Conservation (phyloP, 2,329 filamentous ascomycete genomes). For the Apiospora arundinis region DNA sequence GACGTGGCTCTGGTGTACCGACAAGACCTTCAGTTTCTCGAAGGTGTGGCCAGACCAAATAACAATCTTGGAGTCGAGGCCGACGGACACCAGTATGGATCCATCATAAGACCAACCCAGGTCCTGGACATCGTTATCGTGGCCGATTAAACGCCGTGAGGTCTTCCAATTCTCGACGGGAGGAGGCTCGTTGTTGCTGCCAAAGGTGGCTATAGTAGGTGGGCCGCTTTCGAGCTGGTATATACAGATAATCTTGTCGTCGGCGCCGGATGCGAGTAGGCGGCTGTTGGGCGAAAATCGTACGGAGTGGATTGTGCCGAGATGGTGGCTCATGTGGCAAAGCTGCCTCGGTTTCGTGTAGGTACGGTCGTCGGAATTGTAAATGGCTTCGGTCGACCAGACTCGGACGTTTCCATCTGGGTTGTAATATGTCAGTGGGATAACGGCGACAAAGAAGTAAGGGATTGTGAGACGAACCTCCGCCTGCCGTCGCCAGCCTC, state of each 20-base stretch:
- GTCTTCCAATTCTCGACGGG: slow-evolving; percentile 99
- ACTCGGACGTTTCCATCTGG: slow-evolving; percentile 94
- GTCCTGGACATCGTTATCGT: slow-evolving; percentile 99
- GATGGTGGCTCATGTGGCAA: slow-evolving; percentile 97
- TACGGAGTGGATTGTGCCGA: slow-evolving; percentile 95
- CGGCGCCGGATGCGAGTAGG: slow-evolving; percentile 94
- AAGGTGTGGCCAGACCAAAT: slow-evolving; percentile 99
- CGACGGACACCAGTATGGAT: slow-evolving; percentile 93
- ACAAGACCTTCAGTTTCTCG: slow-evolving; percentile 93
- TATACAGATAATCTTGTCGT: slow-evolving; percentile 98
- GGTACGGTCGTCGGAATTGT: slow-evolving; percentile 74
- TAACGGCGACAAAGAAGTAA: slow-evolving; percentile 10
- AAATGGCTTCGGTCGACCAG: slow-evolving; percentile 95
- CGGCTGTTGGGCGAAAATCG: slow-evolving; percentile 95
- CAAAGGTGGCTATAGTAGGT: slow-evolving; percentile 75
- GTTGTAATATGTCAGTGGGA: slow-evolving; percentile 23
- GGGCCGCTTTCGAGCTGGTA: slow-evolving; percentile 88
- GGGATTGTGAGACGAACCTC: slow-evolving; percentile 63
- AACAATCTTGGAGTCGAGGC: slow-evolving; percentile 95
- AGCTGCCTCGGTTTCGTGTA: slow-evolving; percentile 87
- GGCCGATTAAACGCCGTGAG: slow-evolving; percentile 88
- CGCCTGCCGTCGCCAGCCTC: slow-evolving; percentile 90
- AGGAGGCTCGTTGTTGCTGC: slow-evolving; percentile 80
- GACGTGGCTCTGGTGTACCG: slow-evolving; percentile 95
- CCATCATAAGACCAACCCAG: slow-evolving; percentile 96